phyloP scores from a whole-genome alignment of 208 protist genomes.

The Naegleria gruberi region DNA sequence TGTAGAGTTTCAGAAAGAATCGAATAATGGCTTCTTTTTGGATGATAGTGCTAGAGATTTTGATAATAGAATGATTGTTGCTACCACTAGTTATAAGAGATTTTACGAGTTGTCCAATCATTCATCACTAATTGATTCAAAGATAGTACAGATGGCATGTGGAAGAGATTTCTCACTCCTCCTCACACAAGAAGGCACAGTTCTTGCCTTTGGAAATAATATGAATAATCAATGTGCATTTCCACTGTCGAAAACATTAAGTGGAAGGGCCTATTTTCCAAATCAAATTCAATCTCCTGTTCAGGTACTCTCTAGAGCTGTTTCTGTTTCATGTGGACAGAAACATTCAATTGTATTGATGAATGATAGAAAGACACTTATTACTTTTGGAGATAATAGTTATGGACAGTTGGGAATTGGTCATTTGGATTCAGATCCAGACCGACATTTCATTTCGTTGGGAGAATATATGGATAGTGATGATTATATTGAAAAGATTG shows the following conservation, averaged over 20 bases:
- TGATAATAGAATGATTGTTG: no score
- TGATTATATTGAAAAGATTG: neutral
- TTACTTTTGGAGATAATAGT: neutral
- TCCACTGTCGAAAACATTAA: neutral
- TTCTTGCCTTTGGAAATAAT: neutral
- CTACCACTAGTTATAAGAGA: neutral
- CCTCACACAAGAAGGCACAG: neutral
- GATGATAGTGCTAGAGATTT: no score
- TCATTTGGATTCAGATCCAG: neutral
- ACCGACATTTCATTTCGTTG: neutral
- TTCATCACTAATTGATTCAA: neutral
- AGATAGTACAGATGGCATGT: neutral
- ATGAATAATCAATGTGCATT: neutral
- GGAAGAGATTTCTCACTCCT: neutral
- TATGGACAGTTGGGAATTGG: neutral
- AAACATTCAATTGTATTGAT: neutral
- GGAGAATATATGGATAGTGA: no score
- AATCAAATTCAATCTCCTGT: no score
- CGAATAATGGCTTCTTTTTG: no score
- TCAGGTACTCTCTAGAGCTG: no score
- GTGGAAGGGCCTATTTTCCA: neutral
- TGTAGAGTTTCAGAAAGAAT: neutral
- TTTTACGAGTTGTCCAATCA: neutral
- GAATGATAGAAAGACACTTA: neutral
- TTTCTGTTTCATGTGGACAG: neutral